Evolutionary conservation across 148 eudicot genomes (phyloP).

Genomic region (Chenopodium formosanum): DNA sequence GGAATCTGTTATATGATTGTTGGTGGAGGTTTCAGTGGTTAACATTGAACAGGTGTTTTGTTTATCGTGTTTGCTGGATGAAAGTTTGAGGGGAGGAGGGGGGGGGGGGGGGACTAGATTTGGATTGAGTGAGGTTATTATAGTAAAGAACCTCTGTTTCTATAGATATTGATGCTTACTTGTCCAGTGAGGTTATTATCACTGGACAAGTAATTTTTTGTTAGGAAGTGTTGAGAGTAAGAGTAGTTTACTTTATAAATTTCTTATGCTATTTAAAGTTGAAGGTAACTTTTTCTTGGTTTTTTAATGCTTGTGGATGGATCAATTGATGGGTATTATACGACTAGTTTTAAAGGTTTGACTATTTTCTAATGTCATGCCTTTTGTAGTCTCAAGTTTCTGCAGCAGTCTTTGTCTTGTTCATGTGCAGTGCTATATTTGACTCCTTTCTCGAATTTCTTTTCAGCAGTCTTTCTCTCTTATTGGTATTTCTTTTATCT

Average conservation of each 20-base stretch:
- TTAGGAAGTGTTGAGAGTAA: background rate
- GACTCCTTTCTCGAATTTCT: conserved; percentile 12
- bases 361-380: background rate
- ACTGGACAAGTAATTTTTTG: background rate
- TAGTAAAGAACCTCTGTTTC: background rate
- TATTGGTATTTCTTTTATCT: background rate
- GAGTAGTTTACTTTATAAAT: background rate
- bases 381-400: background rate
- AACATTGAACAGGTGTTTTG: background rate
- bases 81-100: background rate
- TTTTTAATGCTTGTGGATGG: background rate
- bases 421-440: conserved; percentile 10
- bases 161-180: background rate
- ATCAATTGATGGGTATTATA: background rate
- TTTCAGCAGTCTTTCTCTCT: conserved; percentile 38
- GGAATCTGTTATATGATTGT: background rate
- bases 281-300: background rate
- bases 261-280: background rate
- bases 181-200: background rate
- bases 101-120: background rate
- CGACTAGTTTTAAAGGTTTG: background rate
- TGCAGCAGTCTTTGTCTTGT: background rate
- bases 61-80: background rate
- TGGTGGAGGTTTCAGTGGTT: background rate
- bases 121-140: background rate